Conservation (phyloP, 208 protist species). For the Novymonas esmeraldas region DNA sequence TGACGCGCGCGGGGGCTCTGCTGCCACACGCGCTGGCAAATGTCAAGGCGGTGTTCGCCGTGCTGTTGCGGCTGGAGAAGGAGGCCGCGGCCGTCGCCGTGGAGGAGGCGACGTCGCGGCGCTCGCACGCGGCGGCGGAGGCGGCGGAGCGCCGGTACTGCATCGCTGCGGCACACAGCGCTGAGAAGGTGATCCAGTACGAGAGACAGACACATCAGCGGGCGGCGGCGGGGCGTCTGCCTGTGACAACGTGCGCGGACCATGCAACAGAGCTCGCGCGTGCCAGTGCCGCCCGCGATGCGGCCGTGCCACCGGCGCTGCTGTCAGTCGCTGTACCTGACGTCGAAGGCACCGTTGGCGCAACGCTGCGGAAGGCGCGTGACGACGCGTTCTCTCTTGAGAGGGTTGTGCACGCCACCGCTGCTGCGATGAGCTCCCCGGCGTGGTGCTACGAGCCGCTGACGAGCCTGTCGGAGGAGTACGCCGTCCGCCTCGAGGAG, state of each 20-base stretch:
- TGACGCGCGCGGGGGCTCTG: slow-evolving; percentile 9
- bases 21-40: neutral
- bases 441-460: slow-evolving; percentile 9
- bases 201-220: no score
- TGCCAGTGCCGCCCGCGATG: no score
- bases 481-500: neutral
- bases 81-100: neutral
- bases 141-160: no score
- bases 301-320: no score
- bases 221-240: no score
- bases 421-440: neutral
- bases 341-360: no score
- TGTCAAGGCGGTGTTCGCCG: neutral
- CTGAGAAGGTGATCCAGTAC: no score
- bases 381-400: neutral
- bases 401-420: neutral
- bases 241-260: no score
- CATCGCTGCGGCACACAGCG: no score
- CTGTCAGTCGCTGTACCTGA: no score
- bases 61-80: neutral
- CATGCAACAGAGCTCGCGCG: no score
- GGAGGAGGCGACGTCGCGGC: neutral
- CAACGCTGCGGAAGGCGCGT: no score
- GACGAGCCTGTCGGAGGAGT: neutral
- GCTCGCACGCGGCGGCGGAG: neutral